Conservation (phyloP, 2,329 filamentous ascomycete genomes). For the Cryoendolithus antarcticus region DNA sequence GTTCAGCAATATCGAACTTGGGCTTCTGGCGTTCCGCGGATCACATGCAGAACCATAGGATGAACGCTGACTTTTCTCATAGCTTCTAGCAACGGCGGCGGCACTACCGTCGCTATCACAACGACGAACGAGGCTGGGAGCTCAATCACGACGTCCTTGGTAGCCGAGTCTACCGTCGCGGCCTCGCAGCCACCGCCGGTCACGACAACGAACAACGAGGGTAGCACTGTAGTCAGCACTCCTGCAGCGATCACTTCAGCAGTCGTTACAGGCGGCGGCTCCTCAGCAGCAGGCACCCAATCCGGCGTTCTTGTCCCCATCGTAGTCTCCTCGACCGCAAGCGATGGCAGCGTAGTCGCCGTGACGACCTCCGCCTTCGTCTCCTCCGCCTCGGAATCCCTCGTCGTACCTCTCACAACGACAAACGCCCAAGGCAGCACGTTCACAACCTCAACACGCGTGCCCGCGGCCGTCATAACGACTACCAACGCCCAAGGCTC, state of each 20-base stretch:
- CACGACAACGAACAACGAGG: constrained; percentile 9
- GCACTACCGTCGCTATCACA: constrained; percentile 13
- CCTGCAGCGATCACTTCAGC: constrained; percentile 8
- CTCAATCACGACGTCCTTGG: constrained; percentile 10
- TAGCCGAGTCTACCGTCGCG: constrained; percentile 10
- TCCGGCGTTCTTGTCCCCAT: constrained; percentile 29
- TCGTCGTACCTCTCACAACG: constrained; percentile 18
- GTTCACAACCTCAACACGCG: constrained; percentile 25
- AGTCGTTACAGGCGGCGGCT: constrained; percentile 7
- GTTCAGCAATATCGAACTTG: too few relatives aligned
- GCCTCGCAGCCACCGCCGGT: constrained; percentile 10
- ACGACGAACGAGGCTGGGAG: constrained; percentile 15
- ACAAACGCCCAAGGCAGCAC: constrained; percentile 22
- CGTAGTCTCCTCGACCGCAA: constrained; percentile 26
- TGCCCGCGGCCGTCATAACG: constrained; percentile 25
- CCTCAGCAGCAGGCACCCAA: constrained; percentile 1
- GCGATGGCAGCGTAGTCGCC: constrained; percentile 23
- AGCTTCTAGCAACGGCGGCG: constrained; percentile 3
- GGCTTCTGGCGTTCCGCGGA: too few relatives aligned
- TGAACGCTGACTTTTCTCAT: constrained; percentile 2
- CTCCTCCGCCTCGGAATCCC: constrained; percentile 18
- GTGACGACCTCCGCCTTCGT: constrained; percentile 29
- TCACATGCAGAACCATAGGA: too few relatives aligned
- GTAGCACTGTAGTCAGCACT: constrained; percentile 10
- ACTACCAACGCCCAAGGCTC: constrained; percentile 29